phyloP scores from a whole-genome alignment of 176 grass and related monocot genomes.

The Chloris gayana region DNA sequence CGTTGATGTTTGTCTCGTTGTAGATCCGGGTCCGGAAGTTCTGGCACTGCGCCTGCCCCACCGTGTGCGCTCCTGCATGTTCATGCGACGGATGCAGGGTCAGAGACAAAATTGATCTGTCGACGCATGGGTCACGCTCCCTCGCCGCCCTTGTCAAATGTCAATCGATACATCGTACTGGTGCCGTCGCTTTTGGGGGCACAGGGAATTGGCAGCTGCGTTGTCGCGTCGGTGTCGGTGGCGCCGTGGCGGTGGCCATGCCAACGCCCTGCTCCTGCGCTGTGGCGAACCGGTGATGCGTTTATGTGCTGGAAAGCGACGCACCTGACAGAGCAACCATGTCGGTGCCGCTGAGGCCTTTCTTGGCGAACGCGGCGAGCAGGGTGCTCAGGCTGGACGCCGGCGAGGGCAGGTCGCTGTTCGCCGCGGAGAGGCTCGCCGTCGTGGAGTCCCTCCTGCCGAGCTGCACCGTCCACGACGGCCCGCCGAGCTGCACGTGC shows the following conservation, averaged over 20 bases:
- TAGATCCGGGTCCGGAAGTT: constrained; percentile 60
- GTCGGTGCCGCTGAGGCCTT: constrained; percentile 51
- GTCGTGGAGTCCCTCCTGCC: constrained; percentile 52
- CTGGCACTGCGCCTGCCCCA: constrained; percentile 51
- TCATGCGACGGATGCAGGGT: neutral
- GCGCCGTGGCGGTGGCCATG: neutral
- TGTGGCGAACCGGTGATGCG: neutral
- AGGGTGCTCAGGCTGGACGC: constrained; percentile 38
- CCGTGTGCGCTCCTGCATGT: constrained; percentile 53
- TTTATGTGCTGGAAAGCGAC: neutral
- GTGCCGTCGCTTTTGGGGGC: constrained; percentile 22
- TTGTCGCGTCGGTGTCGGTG: constrained; percentile 1
- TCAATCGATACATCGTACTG: neutral
- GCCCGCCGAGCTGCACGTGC: constrained; percentile 41
- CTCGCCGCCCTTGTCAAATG: neutral
- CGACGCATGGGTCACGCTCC: neutral
- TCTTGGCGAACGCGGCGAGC: constrained; percentile 42
- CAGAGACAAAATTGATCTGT: neutral
- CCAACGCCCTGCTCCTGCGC: neutral
- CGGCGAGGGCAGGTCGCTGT: constrained; percentile 45
- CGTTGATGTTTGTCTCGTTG: constrained; percentile 64
- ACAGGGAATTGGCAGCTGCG: constrained; percentile 19
- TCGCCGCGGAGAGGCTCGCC: constrained; percentile 36
- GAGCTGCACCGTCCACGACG: constrained; percentile 49
- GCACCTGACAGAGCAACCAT: constrained; percentile 71